Evolutionary conservation across 768 basidiomycete species (phyloP).

Genomic region (Mycena capillaripes): DNA sequence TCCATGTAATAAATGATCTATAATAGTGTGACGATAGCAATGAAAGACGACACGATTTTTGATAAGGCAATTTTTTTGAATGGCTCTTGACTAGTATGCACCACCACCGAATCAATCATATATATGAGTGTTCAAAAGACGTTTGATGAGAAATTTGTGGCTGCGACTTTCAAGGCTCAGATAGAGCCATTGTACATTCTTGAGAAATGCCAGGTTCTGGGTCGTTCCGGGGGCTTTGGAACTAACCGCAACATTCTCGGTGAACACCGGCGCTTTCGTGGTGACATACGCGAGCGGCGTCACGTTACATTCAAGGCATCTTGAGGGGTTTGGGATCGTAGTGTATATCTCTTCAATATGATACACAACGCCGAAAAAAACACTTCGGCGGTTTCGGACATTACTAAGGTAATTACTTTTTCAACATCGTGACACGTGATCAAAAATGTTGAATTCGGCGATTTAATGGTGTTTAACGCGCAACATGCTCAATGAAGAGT

Average conservation of each 20-base stretch:
- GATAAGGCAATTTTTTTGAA: too few relatives aligned
- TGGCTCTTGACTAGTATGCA: too few relatives aligned
- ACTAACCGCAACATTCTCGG: conserved; percentile 51
- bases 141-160: too few relatives aligned
- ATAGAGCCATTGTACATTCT: too few relatives aligned
- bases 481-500: conserved; percentile 22
- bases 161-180: too few relatives aligned
- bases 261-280: conserved; percentile 63
- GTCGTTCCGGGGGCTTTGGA: conserved; percentile 54
- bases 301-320: conserved; percentile 47
- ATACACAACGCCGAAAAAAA: not conserved
- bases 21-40: not conserved
- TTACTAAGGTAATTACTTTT: too few relatives aligned
- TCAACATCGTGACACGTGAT: conserved; percentile 25
- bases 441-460: conserved; percentile 1
- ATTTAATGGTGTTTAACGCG: not conserved
- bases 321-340: not conserved
- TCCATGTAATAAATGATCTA: too few relatives aligned
- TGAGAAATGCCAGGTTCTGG: too few relatives aligned
- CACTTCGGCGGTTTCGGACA: too few relatives aligned
- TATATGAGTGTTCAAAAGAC: too few relatives aligned
- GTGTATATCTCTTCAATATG: not conserved
- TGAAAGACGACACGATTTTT: too few relatives aligned
- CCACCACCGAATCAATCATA: too few relatives aligned
- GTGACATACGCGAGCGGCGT: conserved; percentile 58